A percentile compares a stretch with the other conserved stretches of the same genome.
These are phyloP conservation scores for Xylariaceae sp. DNA, from an alignment of 2,329 filamentous ascomycete species.

Conservation along the genomic window DNA sequence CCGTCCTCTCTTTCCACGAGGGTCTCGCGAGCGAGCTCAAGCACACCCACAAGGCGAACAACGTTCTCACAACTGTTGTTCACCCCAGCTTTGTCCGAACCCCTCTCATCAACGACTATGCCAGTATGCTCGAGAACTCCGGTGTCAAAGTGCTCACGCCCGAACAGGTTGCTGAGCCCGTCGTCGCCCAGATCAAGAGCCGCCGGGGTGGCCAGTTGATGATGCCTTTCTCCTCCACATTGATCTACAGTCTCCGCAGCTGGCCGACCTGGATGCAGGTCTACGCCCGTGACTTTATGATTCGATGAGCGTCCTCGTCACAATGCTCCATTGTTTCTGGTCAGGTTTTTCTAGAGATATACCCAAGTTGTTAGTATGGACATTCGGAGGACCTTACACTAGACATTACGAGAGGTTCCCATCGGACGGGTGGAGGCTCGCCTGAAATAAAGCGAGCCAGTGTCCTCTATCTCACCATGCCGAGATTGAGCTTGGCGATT, in stretches of 20 bases:
- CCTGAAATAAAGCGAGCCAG: no score
- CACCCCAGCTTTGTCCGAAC: conserved; percentile 19
- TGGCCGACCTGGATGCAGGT: conserved; percentile 20
- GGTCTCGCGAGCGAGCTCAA: conserved; percentile 17
- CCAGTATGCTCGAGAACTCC: conserved; percentile 6
- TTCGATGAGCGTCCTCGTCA: neutral
- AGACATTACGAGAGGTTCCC: no score
- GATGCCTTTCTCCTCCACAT: conserved; percentile 1
- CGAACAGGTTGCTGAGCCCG: conserved; percentile 17
- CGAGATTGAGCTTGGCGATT: no score
- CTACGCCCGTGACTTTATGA: conserved; percentile 6
- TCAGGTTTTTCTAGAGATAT: neutral
- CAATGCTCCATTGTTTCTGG: neutral
- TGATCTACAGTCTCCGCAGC: conserved; percentile 10
- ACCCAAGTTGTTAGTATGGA: neutral
- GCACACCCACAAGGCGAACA: conserved; percentile 13
- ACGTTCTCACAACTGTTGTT: conserved; percentile 17
- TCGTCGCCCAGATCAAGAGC: conserved; percentile 17
- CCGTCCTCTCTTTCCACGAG: conserved; percentile 18
- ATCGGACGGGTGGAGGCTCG: no score
- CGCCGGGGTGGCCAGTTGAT: conserved; percentile 16
- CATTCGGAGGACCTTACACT: no score
- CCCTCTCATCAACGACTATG: conserved; percentile 12
- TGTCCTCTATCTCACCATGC: no score
- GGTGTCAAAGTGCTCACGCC: conserved; percentile 14